Evolutionary conservation across 352 stramenopile species (phyloP).

Genomic region (Phytophthora gonapodyides): DNA sequence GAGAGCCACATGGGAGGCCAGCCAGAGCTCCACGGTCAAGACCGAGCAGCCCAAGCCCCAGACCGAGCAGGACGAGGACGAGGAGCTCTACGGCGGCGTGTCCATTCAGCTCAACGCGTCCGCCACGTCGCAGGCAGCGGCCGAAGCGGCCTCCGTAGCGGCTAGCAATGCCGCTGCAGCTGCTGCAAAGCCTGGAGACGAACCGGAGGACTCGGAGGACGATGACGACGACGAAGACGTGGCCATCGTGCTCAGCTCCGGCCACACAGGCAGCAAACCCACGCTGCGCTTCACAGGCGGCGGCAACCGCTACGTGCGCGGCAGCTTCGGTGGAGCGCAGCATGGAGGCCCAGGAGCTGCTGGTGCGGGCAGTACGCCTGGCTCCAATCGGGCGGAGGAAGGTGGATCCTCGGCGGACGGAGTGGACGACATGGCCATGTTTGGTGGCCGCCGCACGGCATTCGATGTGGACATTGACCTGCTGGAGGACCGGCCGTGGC

Average conservation of each 20-base stretch:
- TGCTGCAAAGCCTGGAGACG: slow-evolving; percentile 10
- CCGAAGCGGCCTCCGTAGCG: slow-evolving; percentile 14
- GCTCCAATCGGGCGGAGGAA: slow-evolving; percentile 26
- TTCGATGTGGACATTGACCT: slow-evolving; percentile 94
- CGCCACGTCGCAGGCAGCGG: slow-evolving; percentile 32
- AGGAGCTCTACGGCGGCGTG: slow-evolving; percentile 81
- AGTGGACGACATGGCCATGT: slow-evolving; percentile 75
- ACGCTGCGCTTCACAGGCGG: slow-evolving; percentile 80
- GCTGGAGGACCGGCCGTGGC: slow-evolving; percentile 91
- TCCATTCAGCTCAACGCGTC: slow-evolving; percentile 68
- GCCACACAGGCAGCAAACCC: slow-evolving; percentile 66
- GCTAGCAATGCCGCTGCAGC: slow-evolving; percentile 2
- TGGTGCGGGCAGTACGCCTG: slow-evolving; percentile 3
- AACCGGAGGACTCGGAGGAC: slow-evolving; percentile 65
- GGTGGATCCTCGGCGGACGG: slow-evolving; percentile 27
- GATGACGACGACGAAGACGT: slow-evolving; percentile 88
- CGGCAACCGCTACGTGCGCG: slow-evolving; percentile 77
- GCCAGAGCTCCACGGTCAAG: slow-evolving; percentile 3
- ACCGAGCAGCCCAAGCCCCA: slow-evolving; percentile 23
- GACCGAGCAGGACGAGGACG: slow-evolving; percentile 69
- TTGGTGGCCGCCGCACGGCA: slow-evolving; percentile 84
- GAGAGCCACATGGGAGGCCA: slow-evolving; percentile 32
- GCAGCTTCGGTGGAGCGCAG: slow-evolving; percentile 51
- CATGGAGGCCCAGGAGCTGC: slow-evolving; percentile 32
- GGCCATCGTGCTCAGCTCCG: slow-evolving; percentile 75